These are phyloP conservation scores for Pseudophaeomoniella oleicola DNA, from an alignment of 2,329 filamentous ascomycete genomes.

Conservation along the genomic window DNA sequence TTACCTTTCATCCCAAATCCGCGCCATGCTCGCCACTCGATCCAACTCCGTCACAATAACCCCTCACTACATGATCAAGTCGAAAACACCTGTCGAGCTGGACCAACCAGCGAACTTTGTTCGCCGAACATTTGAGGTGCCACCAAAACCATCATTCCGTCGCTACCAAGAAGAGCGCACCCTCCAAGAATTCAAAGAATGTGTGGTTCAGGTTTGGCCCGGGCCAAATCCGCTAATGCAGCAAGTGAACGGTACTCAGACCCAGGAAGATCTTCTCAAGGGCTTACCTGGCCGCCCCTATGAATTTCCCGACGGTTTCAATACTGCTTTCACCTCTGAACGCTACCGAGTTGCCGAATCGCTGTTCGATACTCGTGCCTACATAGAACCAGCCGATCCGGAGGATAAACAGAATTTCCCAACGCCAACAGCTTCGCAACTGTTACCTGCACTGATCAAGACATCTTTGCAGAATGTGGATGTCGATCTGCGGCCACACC, in stretches of 20 bases:
- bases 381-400: slow-evolving; percentile 37
- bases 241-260: slow-evolving; percentile 25
- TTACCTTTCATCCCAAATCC: slow-evolving; percentile 80
- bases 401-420: slow-evolving; percentile 19
- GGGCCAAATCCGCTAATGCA: slow-evolving; percentile 52
- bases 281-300: slow-evolving; percentile 70
- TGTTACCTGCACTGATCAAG: slow-evolving; percentile 70
- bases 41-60: slow-evolving; percentile 59
- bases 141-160: slow-evolving; percentile 56
- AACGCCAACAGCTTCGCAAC: slow-evolving; percentile 54
- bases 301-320: slow-evolving; percentile 93
- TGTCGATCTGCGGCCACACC: slow-evolving; percentile 68
- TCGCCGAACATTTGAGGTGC: slow-evolving; percentile 41
- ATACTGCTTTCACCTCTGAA: slow-evolving; percentile 84
- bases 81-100: slow-evolving; percentile 80
- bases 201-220: slow-evolving; percentile 84
- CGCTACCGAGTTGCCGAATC: slow-evolving; percentile 77
- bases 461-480: slow-evolving; percentile 67
- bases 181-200: slow-evolving; percentile 93
- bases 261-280: slow-evolving; percentile 63
- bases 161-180: slow-evolving; percentile 82
- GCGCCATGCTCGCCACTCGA: slow-evolving; percentile 58
- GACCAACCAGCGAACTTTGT: slow-evolving; percentile 61
- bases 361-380: slow-evolving; percentile 75
- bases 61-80: slow-evolving; percentile 76